Evolutionary conservation across 805 yeast species (phyloP).

Genomic region (Candida loeiensis): DNA sequence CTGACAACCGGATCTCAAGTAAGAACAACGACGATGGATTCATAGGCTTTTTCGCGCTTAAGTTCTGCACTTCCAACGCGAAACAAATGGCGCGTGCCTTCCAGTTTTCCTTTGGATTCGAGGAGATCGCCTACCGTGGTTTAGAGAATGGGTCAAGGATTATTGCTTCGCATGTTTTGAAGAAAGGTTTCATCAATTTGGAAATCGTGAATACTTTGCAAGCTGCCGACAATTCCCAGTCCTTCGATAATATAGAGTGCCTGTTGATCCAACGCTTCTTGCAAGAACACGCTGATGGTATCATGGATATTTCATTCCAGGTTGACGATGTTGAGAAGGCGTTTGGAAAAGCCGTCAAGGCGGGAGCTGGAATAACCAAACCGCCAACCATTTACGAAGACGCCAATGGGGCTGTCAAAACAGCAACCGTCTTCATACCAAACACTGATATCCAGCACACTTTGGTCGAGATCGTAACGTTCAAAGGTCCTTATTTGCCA

Average conservation of each 20-base stretch:
- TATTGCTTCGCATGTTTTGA: constrained; percentile 57
- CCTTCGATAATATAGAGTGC: constrained; percentile 18
- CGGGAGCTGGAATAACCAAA: constrained; percentile 47
- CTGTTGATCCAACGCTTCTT: constrained; percentile 23
- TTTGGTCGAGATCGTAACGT: constrained; percentile 47
- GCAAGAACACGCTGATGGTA: constrained; percentile 68
- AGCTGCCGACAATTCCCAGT: constrained; percentile 23
- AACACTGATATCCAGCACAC: constrained; percentile 69
- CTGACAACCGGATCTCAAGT: neutral
- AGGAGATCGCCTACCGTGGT: constrained; percentile 58
- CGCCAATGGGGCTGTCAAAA: constrained; percentile 45
- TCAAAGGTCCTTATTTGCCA: constrained; percentile 50
- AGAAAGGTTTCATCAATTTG: constrained; percentile 51
- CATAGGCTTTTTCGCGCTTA: constrained; percentile 59
- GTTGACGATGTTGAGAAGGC: constrained; percentile 50
- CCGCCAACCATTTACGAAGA: constrained; percentile 36
- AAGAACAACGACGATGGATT: constrained; percentile 26
- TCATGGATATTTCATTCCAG: constrained; percentile 70
- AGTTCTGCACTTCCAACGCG: constrained; percentile 73
- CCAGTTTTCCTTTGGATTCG: constrained; percentile 58
- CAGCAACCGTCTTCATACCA: constrained; percentile 45
- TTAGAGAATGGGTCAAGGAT: constrained; percentile 64
- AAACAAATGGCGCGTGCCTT: constrained; percentile 57
- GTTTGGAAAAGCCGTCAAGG: constrained; percentile 43
- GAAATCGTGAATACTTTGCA: constrained; percentile 43